A percentile compares a stretch with the other conserved stretches of the same genome.
Evolutionary conservation across 2,329 filamentous ascomycete species (phyloP).

Genomic region (Ceratocystis smalleyi): DNA sequence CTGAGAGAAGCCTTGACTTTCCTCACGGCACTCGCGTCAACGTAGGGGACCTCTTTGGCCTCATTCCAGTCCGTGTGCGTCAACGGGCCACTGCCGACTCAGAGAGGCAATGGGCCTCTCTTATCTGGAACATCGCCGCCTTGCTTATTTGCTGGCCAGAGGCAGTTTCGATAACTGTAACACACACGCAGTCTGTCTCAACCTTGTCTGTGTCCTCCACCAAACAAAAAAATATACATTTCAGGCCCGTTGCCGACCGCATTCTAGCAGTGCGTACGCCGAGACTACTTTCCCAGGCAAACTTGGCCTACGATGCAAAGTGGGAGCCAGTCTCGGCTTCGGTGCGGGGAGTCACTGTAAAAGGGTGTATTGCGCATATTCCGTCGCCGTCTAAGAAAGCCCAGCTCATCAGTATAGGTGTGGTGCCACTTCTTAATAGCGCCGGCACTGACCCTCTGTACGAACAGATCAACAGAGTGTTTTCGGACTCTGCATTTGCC

Average conservation of each 20-base stretch:
- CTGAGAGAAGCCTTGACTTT: conserved; percentile 39
- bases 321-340: conserved; percentile 63
- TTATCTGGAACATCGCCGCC: conserved; percentile 44
- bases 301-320: conserved; percentile 32
- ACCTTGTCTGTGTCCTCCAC: background rate
- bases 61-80: conserved; percentile 80
- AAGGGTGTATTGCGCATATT: conserved; percentile 53
- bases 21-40: conserved; percentile 59
- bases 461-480: conserved; percentile 62
- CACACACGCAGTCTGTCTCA: background rate
- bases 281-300: conserved; percentile 49
- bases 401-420: conserved; percentile 71
- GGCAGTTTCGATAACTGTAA: conserved; percentile 40
- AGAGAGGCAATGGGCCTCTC: conserved; percentile 47
- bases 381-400: conserved; percentile 55
- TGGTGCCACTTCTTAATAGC: conserved; percentile 45
- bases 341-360: conserved; percentile 43
- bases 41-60: conserved; percentile 72
- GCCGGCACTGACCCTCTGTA: conserved; percentile 51
- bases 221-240: background rate
- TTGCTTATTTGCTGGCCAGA: conserved; percentile 56
- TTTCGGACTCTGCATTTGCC: conserved; percentile 64
- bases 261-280: conserved; percentile 22
- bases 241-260: conserved; percentile 1
- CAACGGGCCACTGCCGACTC: conserved; percentile 45